These are phyloP conservation scores for Aspergillus vadensis DNA, from an alignment of 2,329 filamentous ascomycete species.

Conservation along the genomic window DNA sequence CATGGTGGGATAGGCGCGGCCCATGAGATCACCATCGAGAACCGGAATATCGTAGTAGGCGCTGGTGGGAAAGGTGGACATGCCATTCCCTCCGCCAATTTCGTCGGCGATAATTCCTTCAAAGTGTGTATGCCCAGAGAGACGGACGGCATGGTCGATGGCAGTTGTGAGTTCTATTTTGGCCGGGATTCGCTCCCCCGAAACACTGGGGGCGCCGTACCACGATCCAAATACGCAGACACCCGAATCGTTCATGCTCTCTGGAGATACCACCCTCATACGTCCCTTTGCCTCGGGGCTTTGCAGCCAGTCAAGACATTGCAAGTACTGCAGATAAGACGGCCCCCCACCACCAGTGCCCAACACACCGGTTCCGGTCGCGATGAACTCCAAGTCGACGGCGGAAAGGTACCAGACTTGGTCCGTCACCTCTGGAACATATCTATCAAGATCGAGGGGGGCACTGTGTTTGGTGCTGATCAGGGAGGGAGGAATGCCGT, in stretches of 20 bases:
- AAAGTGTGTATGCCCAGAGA: neutral
- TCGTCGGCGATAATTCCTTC: neutral
- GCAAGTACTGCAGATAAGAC: conserved; percentile 50
- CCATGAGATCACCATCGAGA: conserved; percentile 52
- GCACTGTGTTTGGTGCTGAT: conserved; percentile 24
- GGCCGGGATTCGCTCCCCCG: conserved; percentile 17
- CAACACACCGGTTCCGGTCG: conserved; percentile 40
- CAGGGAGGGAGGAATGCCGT: neutral
- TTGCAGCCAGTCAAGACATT: conserved; percentile 42
- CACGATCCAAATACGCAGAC: conserved; percentile 49
- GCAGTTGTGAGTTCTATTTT: conserved; percentile 8
- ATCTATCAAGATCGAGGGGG: conserved; percentile 31
- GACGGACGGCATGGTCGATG: neutral
- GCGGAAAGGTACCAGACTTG: conserved; percentile 42
- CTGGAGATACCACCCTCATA: conserved; percentile 44
- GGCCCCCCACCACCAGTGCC: conserved; percentile 46
- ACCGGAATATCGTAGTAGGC: conserved; percentile 41
- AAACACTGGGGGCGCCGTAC: conserved; percentile 41
- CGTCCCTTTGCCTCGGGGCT: conserved; percentile 28
- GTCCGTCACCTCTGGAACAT: conserved; percentile 34
- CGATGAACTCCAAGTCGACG: conserved; percentile 42
- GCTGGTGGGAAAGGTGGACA: conserved; percentile 30
- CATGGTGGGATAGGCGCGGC: conserved; percentile 45
- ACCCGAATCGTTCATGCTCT: conserved; percentile 41
- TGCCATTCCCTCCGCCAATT: conserved; percentile 42